Conservation (phyloP, 2,329 filamentous ascomycete species). For the Pseudodiploospora longispora region DNA sequence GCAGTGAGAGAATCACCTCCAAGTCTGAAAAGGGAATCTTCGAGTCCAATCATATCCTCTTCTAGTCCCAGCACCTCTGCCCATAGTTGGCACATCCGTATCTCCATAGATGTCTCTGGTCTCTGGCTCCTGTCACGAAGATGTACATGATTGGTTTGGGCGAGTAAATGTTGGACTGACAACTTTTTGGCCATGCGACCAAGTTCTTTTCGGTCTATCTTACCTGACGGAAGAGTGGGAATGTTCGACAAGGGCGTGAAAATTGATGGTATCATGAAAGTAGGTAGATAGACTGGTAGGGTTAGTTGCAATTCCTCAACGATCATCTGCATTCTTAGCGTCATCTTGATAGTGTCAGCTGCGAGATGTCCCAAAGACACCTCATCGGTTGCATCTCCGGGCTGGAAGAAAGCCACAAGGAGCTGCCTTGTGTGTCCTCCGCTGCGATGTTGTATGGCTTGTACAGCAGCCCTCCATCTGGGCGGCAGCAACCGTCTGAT, state of each 20-base stretch:
- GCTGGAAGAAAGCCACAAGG: not conserved
- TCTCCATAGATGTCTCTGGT: not conserved
- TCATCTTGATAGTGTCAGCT: not conserved
- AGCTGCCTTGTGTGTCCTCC: not conserved
- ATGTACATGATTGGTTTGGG: not conserved
- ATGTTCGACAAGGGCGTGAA: not conserved
- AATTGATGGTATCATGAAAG: not conserved
- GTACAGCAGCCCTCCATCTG: not conserved
- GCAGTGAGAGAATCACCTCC: not conserved
- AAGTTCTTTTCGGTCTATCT: not conserved
- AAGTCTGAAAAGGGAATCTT: not conserved
- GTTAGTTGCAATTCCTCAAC: not conserved
- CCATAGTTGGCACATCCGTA: not conserved
- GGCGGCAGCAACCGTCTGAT: not conserved
- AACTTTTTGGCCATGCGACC: not conserved
- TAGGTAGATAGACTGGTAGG: not conserved
- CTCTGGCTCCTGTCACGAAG: not conserved
- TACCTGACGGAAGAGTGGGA: not conserved
- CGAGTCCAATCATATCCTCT: not conserved
- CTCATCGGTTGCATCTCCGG: not conserved
- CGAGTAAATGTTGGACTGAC: not conserved
- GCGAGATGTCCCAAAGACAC: not conserved
- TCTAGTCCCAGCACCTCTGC: not conserved
- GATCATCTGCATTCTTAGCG: not conserved
- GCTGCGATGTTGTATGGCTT: not conserved